Percentiles rank a stretch among this genome's conserved stretches.
phyloP scores from a whole-genome alignment of 2,329 filamentous ascomycete genomes.

The Exophiala oligosperma region DNA sequence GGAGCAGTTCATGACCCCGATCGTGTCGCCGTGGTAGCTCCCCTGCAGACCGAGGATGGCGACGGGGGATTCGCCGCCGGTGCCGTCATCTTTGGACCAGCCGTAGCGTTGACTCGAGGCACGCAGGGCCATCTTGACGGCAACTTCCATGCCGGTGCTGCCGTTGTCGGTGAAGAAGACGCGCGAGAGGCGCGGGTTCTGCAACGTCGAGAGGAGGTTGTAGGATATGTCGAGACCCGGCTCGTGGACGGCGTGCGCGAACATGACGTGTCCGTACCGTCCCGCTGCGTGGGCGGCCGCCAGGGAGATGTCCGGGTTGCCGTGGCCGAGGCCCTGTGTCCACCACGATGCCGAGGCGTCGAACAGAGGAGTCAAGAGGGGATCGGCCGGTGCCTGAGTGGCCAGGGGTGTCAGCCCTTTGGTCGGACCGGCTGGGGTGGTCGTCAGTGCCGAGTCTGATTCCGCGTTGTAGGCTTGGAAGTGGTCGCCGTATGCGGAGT shows the following conservation, averaged over 20 bases:
- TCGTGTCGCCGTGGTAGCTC: slow-evolving; percentile 84
- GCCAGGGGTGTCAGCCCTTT: slow-evolving; percentile 20
- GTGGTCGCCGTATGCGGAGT: slow-evolving; percentile 76
- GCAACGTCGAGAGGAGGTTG: slow-evolving; percentile 58
- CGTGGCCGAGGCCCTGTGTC: slow-evolving; percentile 85
- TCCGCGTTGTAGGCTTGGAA: slow-evolving; percentile 63
- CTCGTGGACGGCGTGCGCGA: slow-evolving; percentile 75
- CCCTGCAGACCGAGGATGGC: slow-evolving; percentile 74
- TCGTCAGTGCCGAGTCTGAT: slow-evolving; percentile 20
- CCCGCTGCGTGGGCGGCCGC: slow-evolving; percentile 79
- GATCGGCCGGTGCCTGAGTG: slow-evolving; percentile 17
- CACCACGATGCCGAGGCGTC: slow-evolving; percentile 89
- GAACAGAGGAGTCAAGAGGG: slow-evolving; percentile 65
- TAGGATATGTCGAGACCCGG: slow-evolving; percentile 72
- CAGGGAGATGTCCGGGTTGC: slow-evolving; percentile 68
- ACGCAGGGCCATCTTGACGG: slow-evolving; percentile 79
- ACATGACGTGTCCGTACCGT: slow-evolving; percentile 86
- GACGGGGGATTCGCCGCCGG: slow-evolving; percentile 52
- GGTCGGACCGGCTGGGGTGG: neutral
- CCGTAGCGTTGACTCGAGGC: slow-evolving; percentile 67
- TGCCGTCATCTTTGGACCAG: slow-evolving; percentile 51
- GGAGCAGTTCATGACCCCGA: slow-evolving; percentile 82
- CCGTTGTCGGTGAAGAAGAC: slow-evolving; percentile 85
- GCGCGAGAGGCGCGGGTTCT: slow-evolving; percentile 65
- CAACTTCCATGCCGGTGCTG: slow-evolving; percentile 80